Evolutionary conservation across 768 basidiomycete genomes (phyloP).

Genomic region (Lyophyllum decastes): DNA sequence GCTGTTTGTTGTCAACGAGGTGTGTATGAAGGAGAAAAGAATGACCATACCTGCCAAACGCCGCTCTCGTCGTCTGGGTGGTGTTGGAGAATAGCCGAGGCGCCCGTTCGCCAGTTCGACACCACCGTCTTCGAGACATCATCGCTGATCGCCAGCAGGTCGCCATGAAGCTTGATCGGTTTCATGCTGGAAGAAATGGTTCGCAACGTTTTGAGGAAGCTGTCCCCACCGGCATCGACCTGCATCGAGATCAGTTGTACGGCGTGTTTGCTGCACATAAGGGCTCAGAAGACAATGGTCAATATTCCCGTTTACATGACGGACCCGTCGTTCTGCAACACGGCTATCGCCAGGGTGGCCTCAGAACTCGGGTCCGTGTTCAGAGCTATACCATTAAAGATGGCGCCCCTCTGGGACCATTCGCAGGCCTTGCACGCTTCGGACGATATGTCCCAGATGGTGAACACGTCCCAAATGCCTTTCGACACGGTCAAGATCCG

Average conservation of each 20-base stretch:
- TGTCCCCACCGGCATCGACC: conserved; percentile 3
- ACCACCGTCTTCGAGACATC: conserved; percentile 51
- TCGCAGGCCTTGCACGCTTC: conserved; percentile 35
- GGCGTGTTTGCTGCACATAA: conserved; percentile 26
- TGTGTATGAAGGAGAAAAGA: not conserved
- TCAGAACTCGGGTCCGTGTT: conserved; percentile 47
- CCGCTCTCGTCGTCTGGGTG: conserved; percentile 31
- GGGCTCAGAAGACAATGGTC: conserved; percentile 18
- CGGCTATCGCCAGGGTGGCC: conserved; percentile 52
- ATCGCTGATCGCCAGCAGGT: conserved; percentile 57
- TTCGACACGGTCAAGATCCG: conserved; percentile 57
- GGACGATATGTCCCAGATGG: conserved; percentile 47
- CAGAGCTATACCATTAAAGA: conserved; percentile 53
- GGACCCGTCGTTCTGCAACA: conserved; percentile 43
- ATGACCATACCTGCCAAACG: conserved; percentile 29
- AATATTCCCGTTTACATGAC: conserved; percentile 22
- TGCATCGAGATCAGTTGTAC: conserved; percentile 35
- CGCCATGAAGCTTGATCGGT: conserved; percentile 51
- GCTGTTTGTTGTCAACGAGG: conserved; percentile 24
- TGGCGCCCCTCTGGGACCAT: conserved; percentile 55
- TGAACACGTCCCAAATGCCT: conserved; percentile 60
- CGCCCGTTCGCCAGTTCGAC: conserved; percentile 53
- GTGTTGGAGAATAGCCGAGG: conserved; percentile 44
- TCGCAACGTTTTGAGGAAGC: conserved; percentile 30
- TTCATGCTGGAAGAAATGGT: conserved; percentile 41